Conservation (phyloP, 2,329 filamentous ascomycete genomes). For the Monosporascus sp. region DNA sequence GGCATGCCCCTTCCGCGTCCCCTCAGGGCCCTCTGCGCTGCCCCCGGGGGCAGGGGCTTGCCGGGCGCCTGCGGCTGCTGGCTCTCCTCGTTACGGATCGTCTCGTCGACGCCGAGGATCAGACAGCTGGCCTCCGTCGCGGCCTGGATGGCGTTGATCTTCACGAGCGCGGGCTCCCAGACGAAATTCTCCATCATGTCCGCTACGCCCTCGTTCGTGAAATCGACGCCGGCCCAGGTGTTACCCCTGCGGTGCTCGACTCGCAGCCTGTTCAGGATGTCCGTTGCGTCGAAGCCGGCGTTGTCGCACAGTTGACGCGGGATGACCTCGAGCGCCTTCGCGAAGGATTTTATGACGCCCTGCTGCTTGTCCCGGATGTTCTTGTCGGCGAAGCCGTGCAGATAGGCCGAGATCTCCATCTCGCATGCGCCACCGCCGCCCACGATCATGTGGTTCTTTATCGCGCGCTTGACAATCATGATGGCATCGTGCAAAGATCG, state of each 20-base stretch:
- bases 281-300: constrained; percentile 94
- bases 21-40: constrained; percentile 82
- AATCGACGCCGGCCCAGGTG: constrained; percentile 94
- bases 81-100: constrained; percentile 96
- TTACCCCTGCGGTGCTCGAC: constrained; percentile 94
- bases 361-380: constrained; percentile 95
- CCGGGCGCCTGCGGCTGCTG: constrained; percentile 74
- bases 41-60: constrained; percentile 68
- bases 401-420: constrained; percentile 94
- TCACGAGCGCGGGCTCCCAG: constrained; percentile 94
- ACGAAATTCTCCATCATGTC: constrained; percentile 96
- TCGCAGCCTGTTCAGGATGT: constrained; percentile 92
- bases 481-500: constrained; percentile 97
- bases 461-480: constrained; percentile 98
- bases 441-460: constrained; percentile 91
- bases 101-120: constrained; percentile 96
- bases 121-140: constrained; percentile 93
- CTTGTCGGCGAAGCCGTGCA: constrained; percentile 88
- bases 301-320: constrained; percentile 97
- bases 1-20: constrained; percentile 87
- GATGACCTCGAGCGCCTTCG: constrained; percentile 94
- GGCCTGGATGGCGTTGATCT: constrained; percentile 94
- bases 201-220: constrained; percentile 81
- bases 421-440: constrained; percentile 91
- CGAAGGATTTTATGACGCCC: constrained; percentile 94